Base-by-base conservation (phyloP, 2,329 filamentous ascomycete species). In the Epichloe uncinata region DNA sequence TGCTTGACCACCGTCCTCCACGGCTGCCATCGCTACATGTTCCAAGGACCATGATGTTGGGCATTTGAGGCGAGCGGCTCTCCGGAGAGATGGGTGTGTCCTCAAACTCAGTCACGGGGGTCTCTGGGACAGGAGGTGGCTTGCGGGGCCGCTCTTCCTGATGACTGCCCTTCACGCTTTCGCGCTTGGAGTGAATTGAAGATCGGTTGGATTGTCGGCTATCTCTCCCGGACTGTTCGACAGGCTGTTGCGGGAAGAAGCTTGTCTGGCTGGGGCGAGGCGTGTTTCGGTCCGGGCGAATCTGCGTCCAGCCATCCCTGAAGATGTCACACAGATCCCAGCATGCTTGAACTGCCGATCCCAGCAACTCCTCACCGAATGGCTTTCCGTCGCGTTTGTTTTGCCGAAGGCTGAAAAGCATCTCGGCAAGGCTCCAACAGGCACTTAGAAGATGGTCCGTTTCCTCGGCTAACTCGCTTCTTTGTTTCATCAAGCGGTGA, bases 301-400 rank as follows among this genome's bases (percentile, higher is more conserved):
- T 81, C 58, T 93, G 86, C 3, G 87, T 88, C 88, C 90, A 95
- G 16, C 88, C 88, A 68, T 93, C 86, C 45, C 88, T 79, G 72
- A 96, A 95, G 49, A 96, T 81, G 67, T 96, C 88, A 63, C 88
- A 95, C 5, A 96, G 76, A 57, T 95, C 89, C 88, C 88, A 96
- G 64, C 90, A 96, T 13, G 90, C 87, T 61, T 95, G 89, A 0
- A 95, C 85, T 1, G 90, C 88, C 1, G 87, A 93, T 5, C 85
- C 84, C 0, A 96, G 74, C 0, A 95, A 73, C 60, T 95, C 90
- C 60, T 91, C 87, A 55, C 95, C 87, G 0, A 85, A 74, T 0
- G 74, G 70, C 57, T 79, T 85, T 18, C 81, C 81, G 56, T 93
- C 87, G 35, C 84, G 76, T 55, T 78, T 82, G 63, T 83, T 91